Conservation (phyloP, 345 rosid species). For the Angophora floribunda region DNA sequence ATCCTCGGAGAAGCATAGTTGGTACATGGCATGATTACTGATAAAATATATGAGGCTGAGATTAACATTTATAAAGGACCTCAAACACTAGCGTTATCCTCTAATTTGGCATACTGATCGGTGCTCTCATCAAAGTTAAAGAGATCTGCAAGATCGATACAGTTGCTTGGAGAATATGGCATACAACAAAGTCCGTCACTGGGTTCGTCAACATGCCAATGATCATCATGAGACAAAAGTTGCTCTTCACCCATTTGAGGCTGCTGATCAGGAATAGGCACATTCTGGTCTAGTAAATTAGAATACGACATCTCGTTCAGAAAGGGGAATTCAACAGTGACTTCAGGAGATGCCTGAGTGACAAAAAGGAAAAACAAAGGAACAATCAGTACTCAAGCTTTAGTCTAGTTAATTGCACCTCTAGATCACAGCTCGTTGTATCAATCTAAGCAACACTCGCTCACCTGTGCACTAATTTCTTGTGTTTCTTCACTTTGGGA, state of each 20-base stretch:
- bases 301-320: background rate
- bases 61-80: background rate
- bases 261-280: background rate
- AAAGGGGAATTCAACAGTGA: background rate
- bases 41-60: background rate
- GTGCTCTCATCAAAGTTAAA: background rate
- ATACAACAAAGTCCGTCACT: accelerated
- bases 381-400: background rate
- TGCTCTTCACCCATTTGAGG: background rate
- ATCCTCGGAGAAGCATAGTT: background rate
- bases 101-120: background rate
- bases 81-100: background rate
- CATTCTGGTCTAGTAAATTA: background rate
- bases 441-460: background rate
- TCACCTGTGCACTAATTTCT: background rate
- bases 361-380: background rate
- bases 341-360: background rate
- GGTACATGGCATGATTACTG: background rate
- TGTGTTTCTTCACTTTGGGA: background rate
- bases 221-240: background rate
- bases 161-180: background rate
- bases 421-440: background rate
- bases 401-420: background rate
- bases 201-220: background rate
- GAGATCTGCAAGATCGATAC: background rate